These are phyloP conservation scores for Viridothelium virens DNA, from an alignment of 495 filamentous ascomycete genomes.

Conservation along the genomic window DNA sequence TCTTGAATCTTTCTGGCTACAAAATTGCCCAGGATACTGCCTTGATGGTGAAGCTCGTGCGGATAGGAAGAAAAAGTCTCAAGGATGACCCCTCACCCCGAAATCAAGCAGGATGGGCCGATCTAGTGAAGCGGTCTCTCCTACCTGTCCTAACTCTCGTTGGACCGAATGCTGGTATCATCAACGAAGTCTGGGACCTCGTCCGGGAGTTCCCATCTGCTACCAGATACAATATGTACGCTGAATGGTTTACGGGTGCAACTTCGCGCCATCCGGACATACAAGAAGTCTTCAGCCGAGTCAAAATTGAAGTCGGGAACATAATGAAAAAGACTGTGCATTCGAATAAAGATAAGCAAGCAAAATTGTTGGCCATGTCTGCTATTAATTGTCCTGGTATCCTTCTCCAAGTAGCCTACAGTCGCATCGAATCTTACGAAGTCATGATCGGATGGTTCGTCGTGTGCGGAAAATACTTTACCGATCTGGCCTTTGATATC, in stretches of 20 bases:
- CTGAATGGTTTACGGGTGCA: conserved; percentile 78
- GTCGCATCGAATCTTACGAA: conserved; percentile 82
- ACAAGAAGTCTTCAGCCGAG: conserved; percentile 65
- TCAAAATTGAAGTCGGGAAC: conserved; percentile 67
- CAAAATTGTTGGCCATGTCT: conserved; percentile 75
- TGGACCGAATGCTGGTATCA: conserved; percentile 70
- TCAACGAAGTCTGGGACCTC: conserved; percentile 76
- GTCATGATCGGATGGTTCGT: conserved; percentile 90
- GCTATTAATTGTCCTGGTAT: conserved; percentile 81
- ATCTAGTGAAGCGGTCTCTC: conserved; percentile 71
- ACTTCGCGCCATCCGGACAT: conserved; percentile 72
- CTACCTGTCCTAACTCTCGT: conserved; percentile 78
- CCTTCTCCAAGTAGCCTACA: conserved; percentile 78
- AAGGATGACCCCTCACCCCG: conserved; percentile 56
- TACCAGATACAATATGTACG: conserved; percentile 79
- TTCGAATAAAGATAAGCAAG: conserved; percentile 77
- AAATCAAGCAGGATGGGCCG: conserved; percentile 67
- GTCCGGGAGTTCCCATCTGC: conserved; percentile 68
- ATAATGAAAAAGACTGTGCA: conserved; percentile 78
- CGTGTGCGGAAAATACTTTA: conserved; percentile 88
- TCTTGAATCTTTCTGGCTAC: conserved; percentile 76
- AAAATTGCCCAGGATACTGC: conserved; percentile 76
- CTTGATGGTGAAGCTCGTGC: conserved; percentile 68
- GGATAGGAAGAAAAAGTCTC: conserved; percentile 73
- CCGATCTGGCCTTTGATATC: conserved; percentile 84